Conservation (phyloP, 371 early-diverging fungal species). For the Apophysomyces ossiformis region DNA sequence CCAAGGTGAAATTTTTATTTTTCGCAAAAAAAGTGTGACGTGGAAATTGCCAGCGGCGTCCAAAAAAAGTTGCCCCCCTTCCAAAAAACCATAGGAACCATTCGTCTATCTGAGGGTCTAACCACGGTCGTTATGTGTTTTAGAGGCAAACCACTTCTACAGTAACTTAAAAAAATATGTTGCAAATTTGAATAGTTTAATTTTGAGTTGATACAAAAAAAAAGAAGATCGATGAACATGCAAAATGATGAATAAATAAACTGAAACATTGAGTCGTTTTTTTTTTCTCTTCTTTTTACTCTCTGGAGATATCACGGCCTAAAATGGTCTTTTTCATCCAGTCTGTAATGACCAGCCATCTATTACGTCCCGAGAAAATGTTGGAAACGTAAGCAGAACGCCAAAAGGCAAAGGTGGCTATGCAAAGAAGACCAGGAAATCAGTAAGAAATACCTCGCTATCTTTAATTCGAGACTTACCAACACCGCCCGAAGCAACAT, state of each 20-base stretch:
- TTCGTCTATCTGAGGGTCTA: too few species aligned
- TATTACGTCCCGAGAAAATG: conserved; percentile 77
- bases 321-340: conserved; percentile 81
- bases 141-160: too few species aligned
- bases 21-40: background rate
- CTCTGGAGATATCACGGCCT: conserved; percentile 83
- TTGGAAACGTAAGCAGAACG: conserved; percentile 60
- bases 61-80: background rate
- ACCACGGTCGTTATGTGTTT: too few species aligned
- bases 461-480: conserved; percentile 21
- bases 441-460: background rate
- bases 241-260: conserved; percentile 1
- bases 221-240: conserved; percentile 2
- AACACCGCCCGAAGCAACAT: conserved; percentile 67
- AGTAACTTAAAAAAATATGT: too few species aligned
- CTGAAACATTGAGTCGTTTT: background rate
- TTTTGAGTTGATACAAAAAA: background rate
- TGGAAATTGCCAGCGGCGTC: background rate
- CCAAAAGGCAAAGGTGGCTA: conserved; percentile 73
- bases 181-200: too few species aligned
- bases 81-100: background rate
- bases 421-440: conserved; percentile 6
- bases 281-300: conserved; percentile 46
- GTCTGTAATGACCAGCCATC: conserved; percentile 75
- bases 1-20: background rate